Evolutionary conservation across 1,284 basidiomycete species (phyloP).

Genomic region (Ustilago lituana): DNA sequence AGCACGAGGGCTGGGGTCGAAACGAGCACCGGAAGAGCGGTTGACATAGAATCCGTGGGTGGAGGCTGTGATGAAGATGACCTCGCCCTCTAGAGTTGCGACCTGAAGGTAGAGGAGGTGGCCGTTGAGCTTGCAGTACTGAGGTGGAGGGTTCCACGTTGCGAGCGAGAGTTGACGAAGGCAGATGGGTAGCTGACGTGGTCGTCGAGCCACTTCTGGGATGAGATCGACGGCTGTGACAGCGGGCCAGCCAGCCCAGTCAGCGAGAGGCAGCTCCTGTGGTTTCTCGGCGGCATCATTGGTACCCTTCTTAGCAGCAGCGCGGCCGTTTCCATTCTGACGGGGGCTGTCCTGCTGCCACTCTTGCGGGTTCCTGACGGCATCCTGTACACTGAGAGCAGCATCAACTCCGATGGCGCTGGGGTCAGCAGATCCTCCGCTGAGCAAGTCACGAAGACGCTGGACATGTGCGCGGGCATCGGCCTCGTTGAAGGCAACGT

Average conservation of each 20-base stretch:
- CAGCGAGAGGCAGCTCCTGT: slow-evolving; percentile 58
- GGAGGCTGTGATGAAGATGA: slow-evolving; percentile 71
- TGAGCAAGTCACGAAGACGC: slow-evolving; percentile 70
- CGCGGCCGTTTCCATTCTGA: slow-evolving; percentile 25
- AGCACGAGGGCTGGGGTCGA: slow-evolving; percentile 60
- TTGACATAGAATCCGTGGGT: slow-evolving; percentile 72
- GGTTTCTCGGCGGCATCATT: slow-evolving; percentile 10
- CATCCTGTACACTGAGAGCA: slow-evolving; percentile 70
- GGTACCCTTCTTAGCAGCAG: slow-evolving; percentile 29
- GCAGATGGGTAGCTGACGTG: slow-evolving; percentile 64
- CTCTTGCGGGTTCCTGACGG: slow-evolving; percentile 68
- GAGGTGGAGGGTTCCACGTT: slow-evolving; percentile 73
- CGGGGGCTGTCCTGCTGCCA: slow-evolving; percentile 47
- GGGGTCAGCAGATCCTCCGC: slow-evolving; percentile 68
- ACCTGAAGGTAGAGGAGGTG: slow-evolving; percentile 72
- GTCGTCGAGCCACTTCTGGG: slow-evolving; percentile 59
- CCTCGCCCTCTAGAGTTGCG: slow-evolving; percentile 72
- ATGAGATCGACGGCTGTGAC: slow-evolving; percentile 64
- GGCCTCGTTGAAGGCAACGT: slow-evolving; percentile 71
- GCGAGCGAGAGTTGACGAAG: slow-evolving; percentile 71
- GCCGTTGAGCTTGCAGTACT: slow-evolving; percentile 71
- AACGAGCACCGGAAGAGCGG: slow-evolving; percentile 67
- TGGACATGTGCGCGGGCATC: slow-evolving; percentile 70
- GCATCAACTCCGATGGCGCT: slow-evolving; percentile 69
- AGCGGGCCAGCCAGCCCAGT: slow-evolving; percentile 68